Conservation (phyloP, 192 early-diverging fungal genomes). For the Paraglomus occultum region DNA sequence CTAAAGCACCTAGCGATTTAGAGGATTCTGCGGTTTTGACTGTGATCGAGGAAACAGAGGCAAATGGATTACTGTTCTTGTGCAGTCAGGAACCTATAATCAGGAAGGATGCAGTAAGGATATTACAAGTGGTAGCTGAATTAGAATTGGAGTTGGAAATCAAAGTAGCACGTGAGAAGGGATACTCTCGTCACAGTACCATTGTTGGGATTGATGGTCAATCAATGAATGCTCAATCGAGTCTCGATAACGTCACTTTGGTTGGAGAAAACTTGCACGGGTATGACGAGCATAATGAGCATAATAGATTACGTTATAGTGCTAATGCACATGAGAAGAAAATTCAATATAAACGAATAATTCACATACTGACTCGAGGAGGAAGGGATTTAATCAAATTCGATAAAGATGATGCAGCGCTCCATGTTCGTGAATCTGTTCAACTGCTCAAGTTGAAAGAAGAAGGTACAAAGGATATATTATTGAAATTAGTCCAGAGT, state of each 20-base stretch:
- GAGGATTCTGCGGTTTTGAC: constrained; percentile 35
- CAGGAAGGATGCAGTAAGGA: constrained; percentile 58
- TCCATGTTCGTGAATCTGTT: constrained; percentile 42
- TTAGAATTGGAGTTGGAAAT: constrained; percentile 45
- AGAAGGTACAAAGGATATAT: constrained; percentile 47
- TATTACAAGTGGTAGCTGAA: constrained; percentile 52
- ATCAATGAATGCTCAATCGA: neutral
- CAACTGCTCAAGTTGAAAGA: constrained; percentile 52
- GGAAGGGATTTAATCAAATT: constrained; percentile 51
- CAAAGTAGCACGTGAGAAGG: constrained; percentile 23
- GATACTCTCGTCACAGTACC: constrained; percentile 7
- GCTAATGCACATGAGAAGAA: constrained; percentile 12
- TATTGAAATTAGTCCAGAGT: constrained; percentile 42
- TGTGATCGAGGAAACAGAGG: constrained; percentile 69
- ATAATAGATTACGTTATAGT: constrained; percentile 16
- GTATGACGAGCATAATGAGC: neutral
- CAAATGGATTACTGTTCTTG: constrained; percentile 70
- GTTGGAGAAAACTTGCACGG: neutral
- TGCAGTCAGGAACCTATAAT: constrained; percentile 55
- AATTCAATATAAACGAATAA: constrained; percentile 33
- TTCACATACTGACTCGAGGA: constrained; percentile 35
- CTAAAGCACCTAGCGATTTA: constrained; percentile 17
- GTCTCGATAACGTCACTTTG: neutral
- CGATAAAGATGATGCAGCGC: constrained; percentile 39
- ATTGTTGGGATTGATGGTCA: constrained; percentile 26